Percentiles rank a stretch among this genome's conserved stretches.
These are phyloP conservation scores for Eutrema salsugineum DNA, from an alignment of 441 rosid species.

Conservation along the genomic window DNA sequence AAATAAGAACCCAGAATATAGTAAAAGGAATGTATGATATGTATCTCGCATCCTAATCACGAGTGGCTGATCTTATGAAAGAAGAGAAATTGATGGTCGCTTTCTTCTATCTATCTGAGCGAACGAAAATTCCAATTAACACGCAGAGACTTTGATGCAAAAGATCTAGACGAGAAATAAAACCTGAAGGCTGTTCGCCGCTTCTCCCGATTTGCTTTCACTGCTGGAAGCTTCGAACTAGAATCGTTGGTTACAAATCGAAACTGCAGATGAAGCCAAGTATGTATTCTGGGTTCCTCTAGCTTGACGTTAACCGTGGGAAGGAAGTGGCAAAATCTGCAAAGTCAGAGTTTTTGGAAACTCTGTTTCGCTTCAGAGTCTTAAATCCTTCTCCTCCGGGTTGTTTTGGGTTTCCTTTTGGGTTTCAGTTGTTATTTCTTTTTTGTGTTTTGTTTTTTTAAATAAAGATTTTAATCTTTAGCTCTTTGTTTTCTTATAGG, in stretches of 20 bases:
- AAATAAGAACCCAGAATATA: background rate
- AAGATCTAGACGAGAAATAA: background rate
- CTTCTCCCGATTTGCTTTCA: background rate
- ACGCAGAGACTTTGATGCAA: background rate
- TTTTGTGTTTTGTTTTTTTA: no score
- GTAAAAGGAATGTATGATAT: background rate
- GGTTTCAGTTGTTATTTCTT: background rate
- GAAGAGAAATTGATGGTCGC: background rate
- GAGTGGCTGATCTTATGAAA: background rate
- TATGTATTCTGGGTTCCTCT: background rate
- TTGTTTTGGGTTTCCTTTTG: conserved; percentile 8
- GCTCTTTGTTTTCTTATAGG: no score
- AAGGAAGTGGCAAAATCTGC: background rate
- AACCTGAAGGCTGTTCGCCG: conserved; percentile 14
- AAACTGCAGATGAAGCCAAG: conserved; percentile 33
- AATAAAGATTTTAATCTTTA: no score
- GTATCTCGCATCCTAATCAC: no score
- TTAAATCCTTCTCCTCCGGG: background rate
- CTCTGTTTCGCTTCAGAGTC: background rate
- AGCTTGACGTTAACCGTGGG: background rate
- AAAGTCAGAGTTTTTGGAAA: background rate
- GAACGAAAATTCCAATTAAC: background rate
- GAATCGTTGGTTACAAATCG: background rate
- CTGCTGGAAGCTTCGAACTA: background rate
- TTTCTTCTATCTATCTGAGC: background rate